Percentiles rank a stretch among this genome's conserved stretches.
These are phyloP conservation scores for Fusarium graminum DNA, from an alignment of 2,329 filamentous ascomycete genomes.

Conservation along the genomic window DNA sequence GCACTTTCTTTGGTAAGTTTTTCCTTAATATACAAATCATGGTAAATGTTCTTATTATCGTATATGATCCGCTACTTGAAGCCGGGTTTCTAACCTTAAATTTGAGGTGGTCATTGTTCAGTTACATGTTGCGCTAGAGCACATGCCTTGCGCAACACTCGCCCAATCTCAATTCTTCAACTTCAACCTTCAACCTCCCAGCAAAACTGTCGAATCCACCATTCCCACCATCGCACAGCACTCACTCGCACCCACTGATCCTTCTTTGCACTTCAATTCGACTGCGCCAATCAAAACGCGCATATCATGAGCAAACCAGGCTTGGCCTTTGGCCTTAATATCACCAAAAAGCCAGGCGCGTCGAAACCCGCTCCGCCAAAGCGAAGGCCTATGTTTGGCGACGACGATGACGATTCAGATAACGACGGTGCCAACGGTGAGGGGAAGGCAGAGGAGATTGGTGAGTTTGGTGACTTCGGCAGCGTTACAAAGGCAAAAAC, in stretches of 20 bases:
- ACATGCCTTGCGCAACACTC: slow-evolving; percentile 5
- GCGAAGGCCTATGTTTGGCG: slow-evolving; percentile 70
- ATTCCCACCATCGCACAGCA: slow-evolving; percentile 9
- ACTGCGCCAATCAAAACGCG: neutral
- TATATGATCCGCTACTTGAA: neutral
- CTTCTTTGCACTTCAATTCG: neutral
- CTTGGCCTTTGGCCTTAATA: slow-evolving; percentile 69
- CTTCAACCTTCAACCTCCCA: slow-evolving; percentile 25
- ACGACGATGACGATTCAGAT: slow-evolving; percentile 66
- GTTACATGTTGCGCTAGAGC: neutral
- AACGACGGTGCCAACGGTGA: slow-evolving; percentile 58
- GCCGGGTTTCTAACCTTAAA: neutral
- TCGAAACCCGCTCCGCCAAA: slow-evolving; percentile 64
- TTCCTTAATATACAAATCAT: neutral
- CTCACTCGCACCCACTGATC: neutral
- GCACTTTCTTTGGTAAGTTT: neutral
- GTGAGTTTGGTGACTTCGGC: slow-evolving; percentile 69
- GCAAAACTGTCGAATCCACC: neutral
- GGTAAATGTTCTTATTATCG: neutral
- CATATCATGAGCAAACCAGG: slow-evolving; percentile 62
- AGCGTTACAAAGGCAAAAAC: slow-evolving; percentile 44
- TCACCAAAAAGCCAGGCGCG: slow-evolving; percentile 68
- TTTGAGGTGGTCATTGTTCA: neutral
- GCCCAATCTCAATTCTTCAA: slow-evolving; percentile 13
- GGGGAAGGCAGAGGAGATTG: slow-evolving; percentile 68